Evolutionary conservation across 1,284 basidiomycete genomes (phyloP).

Genomic region (Tausonia pullulans): DNA sequence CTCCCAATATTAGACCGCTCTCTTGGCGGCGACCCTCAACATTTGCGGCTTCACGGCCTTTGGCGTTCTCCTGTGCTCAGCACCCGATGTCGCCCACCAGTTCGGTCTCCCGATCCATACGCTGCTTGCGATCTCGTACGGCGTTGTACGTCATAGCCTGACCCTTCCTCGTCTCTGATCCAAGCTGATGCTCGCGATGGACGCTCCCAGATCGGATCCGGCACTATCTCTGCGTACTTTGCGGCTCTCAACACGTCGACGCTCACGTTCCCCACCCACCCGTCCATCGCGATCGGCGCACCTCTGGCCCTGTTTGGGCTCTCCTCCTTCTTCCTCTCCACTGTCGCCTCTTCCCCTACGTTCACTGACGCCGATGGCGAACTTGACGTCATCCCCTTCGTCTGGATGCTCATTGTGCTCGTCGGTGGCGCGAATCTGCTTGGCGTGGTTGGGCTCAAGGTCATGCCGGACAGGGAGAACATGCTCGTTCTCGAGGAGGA

Average conservation of each 20-base stretch:
- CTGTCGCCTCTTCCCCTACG: neutral
- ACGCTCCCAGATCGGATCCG: neutral
- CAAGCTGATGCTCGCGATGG: no score
- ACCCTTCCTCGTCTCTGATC: no score
- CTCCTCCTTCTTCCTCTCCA: constrained; percentile 4
- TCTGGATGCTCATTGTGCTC: neutral
- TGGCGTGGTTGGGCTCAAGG: neutral
- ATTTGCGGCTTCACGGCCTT: constrained; percentile 3
- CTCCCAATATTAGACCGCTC: neutral
- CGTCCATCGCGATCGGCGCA: constrained; percentile 10
- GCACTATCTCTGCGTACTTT: constrained; percentile 12
- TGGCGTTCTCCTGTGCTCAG: neutral
- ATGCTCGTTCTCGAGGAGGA: neutral
- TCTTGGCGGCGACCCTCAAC: constrained; percentile 4
- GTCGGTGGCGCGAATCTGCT: constrained; percentile 2
- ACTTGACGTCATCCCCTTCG: constrained; percentile 8
- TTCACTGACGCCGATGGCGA: constrained; percentile 8
- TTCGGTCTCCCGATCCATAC: constrained; percentile 6
- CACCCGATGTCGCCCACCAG: neutral
- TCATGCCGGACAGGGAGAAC: constrained; percentile 11
- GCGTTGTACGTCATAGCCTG: neutral
- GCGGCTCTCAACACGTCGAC: constrained; percentile 11
- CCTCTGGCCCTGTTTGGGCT: constrained; percentile 15
- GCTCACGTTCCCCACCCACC: constrained; percentile 12
- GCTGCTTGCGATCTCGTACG: constrained; percentile 4